Conservation (phyloP, 768 basidiomycete species). For the Boletus insuetus region DNA sequence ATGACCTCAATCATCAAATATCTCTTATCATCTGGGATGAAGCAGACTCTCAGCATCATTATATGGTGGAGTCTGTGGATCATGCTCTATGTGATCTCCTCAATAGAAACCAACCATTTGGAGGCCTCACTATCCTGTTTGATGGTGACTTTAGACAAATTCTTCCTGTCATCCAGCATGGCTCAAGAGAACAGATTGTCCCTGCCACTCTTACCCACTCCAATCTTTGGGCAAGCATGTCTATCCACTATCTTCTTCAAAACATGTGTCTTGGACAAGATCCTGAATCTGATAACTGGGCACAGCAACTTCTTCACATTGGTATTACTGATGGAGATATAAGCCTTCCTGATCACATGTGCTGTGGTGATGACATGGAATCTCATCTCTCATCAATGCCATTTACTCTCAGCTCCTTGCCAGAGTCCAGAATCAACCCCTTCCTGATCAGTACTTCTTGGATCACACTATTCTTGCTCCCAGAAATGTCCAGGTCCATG, state of each 20-base stretch:
- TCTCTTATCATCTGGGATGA: slow-evolving; percentile 1
- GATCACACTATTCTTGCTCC: neutral
- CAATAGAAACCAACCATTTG: neutral
- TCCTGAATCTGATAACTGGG: slow-evolving; percentile 30
- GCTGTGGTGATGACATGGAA: neutral
- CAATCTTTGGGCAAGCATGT: slow-evolving; percentile 36
- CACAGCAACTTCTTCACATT: slow-evolving; percentile 33
- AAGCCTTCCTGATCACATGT: neutral
- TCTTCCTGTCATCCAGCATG: slow-evolving; percentile 37
- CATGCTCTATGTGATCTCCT: neutral
- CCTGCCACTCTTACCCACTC: slow-evolving; percentile 35
- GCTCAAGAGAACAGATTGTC: slow-evolving; percentile 38
- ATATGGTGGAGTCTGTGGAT: neutral
- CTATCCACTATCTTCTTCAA: slow-evolving; percentile 31
- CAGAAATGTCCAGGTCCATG: neutral
- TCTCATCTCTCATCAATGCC: neutral
- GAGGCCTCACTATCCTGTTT: neutral
- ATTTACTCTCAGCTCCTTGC: neutral
- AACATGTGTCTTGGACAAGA: slow-evolving; percentile 42
- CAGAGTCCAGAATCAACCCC: neutral
- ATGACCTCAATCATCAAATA: neutral
- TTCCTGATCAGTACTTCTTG: neutral
- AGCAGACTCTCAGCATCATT: neutral
- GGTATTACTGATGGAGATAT: neutral
- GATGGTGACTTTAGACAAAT: neutral